A percentile compares a stretch with the other conserved stretches of the same genome.
These are phyloP conservation scores for Artemisia tridentata DNA, from an alignment of 129 eudicot genomes.

Conservation along the genomic window DNA sequence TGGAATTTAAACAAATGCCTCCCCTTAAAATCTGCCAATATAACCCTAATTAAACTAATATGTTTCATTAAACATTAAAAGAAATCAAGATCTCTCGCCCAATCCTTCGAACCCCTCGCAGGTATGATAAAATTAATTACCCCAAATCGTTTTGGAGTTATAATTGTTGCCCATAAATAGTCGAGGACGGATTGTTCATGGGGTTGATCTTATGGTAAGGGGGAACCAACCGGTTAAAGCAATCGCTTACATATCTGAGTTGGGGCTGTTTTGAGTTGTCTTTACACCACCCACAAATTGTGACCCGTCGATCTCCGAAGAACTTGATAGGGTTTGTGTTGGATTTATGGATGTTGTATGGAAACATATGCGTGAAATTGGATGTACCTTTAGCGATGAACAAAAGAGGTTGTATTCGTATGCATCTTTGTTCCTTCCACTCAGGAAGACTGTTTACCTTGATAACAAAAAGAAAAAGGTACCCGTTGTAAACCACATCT, in stretches of 20 bases:
- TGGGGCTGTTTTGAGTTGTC: too few relatives aligned
- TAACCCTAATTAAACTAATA: too few relatives aligned
- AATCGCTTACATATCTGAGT: constrained; percentile 27
- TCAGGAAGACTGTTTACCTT: constrained; percentile 43
- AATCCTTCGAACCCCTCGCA: too few relatives aligned
- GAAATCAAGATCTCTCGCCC: too few relatives aligned
- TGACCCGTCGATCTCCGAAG: constrained; percentile 16
- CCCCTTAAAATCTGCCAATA: too few relatives aligned
- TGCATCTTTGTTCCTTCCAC: constrained; percentile 69
- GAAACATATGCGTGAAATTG: constrained; percentile 21
- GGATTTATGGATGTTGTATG: constrained; percentile 20
- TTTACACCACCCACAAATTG: constrained; percentile 24
- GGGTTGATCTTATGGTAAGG: constrained; percentile 35
- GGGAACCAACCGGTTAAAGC: constrained; percentile 38
- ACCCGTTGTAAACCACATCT: too few relatives aligned
- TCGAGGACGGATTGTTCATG: constrained; percentile 34
- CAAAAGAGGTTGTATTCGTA: constrained; percentile 21
- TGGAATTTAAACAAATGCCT: too few relatives aligned
- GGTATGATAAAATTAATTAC: too few relatives aligned
- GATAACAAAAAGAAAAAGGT: too few relatives aligned
- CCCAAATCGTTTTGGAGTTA: too few relatives aligned
- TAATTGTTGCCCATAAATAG: too few relatives aligned
- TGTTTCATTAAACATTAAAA: too few relatives aligned
- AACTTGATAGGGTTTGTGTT: constrained; percentile 23
- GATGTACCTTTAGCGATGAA: constrained; percentile 13